Percentiles rank a stretch among this genome's conserved stretches.
Evolutionary conservation across 108 stramenopile genomes (phyloP).

Genomic region (Nitzschia putrida): DNA sequence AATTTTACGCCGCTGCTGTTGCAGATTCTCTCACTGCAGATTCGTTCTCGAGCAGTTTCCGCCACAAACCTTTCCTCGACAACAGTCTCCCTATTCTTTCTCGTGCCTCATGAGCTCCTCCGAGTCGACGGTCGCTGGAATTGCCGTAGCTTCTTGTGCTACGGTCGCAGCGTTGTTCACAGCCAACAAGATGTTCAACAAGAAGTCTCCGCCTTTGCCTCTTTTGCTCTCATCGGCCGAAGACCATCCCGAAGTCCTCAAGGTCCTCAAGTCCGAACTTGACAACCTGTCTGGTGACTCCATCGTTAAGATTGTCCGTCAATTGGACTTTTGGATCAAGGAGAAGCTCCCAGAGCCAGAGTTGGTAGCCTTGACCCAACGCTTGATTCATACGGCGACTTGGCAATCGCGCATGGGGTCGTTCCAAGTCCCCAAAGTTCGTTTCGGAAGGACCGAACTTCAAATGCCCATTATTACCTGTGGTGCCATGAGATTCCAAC

Average conservation of each 20-base stretch:
- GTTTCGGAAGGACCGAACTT: constrained; percentile 84
- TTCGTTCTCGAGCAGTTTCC: too few relatives aligned
- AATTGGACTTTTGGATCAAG: constrained; percentile 16
- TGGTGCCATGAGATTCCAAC: constrained; percentile 92
- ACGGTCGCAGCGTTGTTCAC: not conserved
- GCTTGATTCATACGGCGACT: constrained; percentile 6
- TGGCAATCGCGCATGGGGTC: constrained; percentile 2
- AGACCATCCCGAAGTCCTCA: not conserved
- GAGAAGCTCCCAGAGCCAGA: not conserved
- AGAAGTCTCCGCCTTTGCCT: not conserved
- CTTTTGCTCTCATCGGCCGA: not conserved
- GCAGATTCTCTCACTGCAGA: too few relatives aligned
- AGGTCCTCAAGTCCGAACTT: constrained; percentile 4
- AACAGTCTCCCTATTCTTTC: too few relatives aligned
- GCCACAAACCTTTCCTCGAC: too few relatives aligned
- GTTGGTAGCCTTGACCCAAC: constrained; percentile 8
- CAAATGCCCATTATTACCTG: constrained; percentile 87
- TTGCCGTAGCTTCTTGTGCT: not conserved
- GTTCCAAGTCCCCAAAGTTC: constrained; percentile 63
- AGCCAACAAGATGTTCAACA: constrained; percentile 4
- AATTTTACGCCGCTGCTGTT: too few relatives aligned
- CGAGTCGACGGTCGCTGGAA: too few relatives aligned
- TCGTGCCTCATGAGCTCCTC: too few relatives aligned
- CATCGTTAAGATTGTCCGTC: constrained; percentile 5
- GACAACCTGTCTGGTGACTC: constrained; percentile 5